Evolutionary conservation across 1,284 basidiomycete species (phyloP).

Genomic region (Apiotrichum siamense): DNA sequence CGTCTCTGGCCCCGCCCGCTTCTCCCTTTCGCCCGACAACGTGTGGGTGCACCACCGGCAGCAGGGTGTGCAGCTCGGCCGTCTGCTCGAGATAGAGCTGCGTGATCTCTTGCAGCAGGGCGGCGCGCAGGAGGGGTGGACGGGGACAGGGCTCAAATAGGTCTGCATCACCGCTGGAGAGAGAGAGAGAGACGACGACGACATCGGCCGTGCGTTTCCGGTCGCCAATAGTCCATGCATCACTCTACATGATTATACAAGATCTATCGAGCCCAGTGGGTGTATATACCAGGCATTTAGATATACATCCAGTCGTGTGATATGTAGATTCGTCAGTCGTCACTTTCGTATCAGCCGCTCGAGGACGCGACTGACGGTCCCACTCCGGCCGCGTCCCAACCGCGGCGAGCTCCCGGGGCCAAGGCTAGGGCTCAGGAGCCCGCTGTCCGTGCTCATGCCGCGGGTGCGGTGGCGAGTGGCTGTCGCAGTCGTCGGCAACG

Average conservation of each 20-base stretch:
- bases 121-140: constrained; percentile 48
- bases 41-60: constrained; percentile 70
- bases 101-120: constrained; percentile 49
- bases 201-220: too few relatives aligned
- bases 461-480: neutral
- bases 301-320: neutral
- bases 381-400: neutral
- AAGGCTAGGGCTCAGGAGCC: too few relatives aligned
- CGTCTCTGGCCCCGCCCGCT: constrained; percentile 79
- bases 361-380: neutral
- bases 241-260: neutral
- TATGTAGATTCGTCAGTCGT: neutral
- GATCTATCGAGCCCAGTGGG: too few relatives aligned
- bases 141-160: constrained; percentile 31
- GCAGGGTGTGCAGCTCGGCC: constrained; percentile 57
- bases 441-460: neutral
- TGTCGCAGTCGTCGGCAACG: neutral
- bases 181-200: too few relatives aligned
- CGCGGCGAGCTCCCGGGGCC: too few relatives aligned
- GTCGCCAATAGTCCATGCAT: too few relatives aligned
- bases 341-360: neutral
- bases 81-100: constrained; percentile 56
- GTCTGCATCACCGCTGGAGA: too few relatives aligned
- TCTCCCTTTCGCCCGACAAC: constrained; percentile 58
- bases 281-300: too few relatives aligned